phyloP scores from a whole-genome alignment of 306 rosid genomes.

The Pyrus pyrifolia region DNA sequence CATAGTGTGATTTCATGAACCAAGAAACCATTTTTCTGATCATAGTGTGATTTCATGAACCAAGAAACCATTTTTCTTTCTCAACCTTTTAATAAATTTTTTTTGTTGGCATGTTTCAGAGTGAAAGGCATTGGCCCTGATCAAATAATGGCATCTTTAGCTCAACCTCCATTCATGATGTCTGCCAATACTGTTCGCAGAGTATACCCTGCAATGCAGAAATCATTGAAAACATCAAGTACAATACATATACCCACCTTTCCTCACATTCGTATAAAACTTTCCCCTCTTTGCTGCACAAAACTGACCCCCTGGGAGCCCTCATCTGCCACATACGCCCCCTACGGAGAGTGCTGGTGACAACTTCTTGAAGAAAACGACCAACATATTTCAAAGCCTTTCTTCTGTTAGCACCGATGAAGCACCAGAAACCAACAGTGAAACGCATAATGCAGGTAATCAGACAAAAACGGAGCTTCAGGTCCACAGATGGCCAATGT shows the following conservation, averaged over 20 bases:
- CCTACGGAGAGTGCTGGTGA: slow-evolving; percentile 30
- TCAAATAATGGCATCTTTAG: slow-evolving; percentile 38
- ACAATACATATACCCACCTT: slow-evolving; percentile 18
- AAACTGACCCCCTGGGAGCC: slow-evolving; percentile 66
- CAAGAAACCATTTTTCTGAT: too few relatives aligned
- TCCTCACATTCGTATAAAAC: slow-evolving; percentile 24
- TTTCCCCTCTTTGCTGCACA: slow-evolving; percentile 44
- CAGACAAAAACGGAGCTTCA: slow-evolving; percentile 40
- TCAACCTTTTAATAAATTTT: too few relatives aligned
- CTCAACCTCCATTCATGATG: slow-evolving; percentile 23
- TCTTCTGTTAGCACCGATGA: slow-evolving; percentile 38
- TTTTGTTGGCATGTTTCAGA: slow-evolving; percentile 15
- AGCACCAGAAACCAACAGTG: slow-evolving; percentile 24
- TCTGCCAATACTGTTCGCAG: slow-evolving; percentile 19
- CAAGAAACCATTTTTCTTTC: not conserved
- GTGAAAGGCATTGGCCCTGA: not conserved
- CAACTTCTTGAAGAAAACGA: slow-evolving; percentile 36
- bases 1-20: not conserved
- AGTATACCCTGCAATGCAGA: slow-evolving; percentile 21
- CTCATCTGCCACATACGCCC: slow-evolving; percentile 46
- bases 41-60: not conserved
- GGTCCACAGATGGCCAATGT: slow-evolving; percentile 82
- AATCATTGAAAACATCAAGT: slow-evolving; percentile 31
- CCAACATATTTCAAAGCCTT: slow-evolving; percentile 54
- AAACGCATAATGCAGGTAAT: slow-evolving; percentile 24